Conservation (phyloP, 1,284 basidiomycete genomes). For the Microbotryomycetes sp. region DNA sequence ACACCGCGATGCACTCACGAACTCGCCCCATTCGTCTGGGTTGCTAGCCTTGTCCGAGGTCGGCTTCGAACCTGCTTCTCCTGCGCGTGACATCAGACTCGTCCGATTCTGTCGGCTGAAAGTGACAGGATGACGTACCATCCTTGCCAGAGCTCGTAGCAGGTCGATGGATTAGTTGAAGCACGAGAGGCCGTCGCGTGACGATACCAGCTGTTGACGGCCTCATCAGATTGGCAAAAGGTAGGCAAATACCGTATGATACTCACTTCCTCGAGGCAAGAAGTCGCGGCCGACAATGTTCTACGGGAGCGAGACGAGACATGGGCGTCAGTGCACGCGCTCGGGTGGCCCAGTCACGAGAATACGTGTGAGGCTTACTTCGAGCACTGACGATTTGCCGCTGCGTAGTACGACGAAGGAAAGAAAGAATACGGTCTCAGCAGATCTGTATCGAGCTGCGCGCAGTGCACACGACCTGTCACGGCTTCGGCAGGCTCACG, state of each 20-base stretch:
- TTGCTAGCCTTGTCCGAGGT: slow-evolving; percentile 56
- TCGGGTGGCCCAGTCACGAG: not conserved
- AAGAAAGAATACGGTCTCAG: no score
- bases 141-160: slow-evolving; percentile 25
- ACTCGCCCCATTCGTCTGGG: slow-evolving; percentile 96
- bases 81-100: not conserved
- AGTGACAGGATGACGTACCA: not conserved
- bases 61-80: slow-evolving; percentile 15
- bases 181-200: slow-evolving; percentile 69
- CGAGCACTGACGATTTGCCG: slow-evolving; percentile 49
- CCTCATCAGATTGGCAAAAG: not conserved
- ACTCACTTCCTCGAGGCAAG: slow-evolving; percentile 76
- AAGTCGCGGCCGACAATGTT: slow-evolving; percentile 97
- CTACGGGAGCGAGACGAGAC: slow-evolving; percentile 36
- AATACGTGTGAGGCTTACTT: no score
- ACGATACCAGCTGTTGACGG: slow-evolving; percentile 64
- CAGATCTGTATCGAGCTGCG: no score
- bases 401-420: no score
- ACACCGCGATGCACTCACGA: slow-evolving; percentile 48
- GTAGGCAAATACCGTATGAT: not conserved
- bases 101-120: no score
- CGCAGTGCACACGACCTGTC: no score
- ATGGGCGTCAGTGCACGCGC: not conserved
- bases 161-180: slow-evolving; percentile 86
- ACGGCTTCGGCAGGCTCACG: slow-evolving; percentile 34